phyloP scores from a whole-genome alignment of 2,329 filamentous ascomycete genomes.

The Sclerotinia nivalis region DNA sequence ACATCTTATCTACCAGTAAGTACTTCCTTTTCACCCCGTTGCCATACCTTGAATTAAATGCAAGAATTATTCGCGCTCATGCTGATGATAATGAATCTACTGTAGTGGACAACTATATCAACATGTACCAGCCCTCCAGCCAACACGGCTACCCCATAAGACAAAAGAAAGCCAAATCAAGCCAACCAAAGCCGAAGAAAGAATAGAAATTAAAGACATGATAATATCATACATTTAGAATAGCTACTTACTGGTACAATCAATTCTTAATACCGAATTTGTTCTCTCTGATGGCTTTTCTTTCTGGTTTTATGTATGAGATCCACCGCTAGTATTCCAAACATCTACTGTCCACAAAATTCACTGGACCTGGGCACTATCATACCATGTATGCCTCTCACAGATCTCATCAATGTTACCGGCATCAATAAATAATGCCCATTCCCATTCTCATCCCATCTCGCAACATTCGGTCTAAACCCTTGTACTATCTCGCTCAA shows the following conservation, averaged over 20 bases:
- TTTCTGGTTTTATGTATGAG: too few relatives aligned
- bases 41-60: not conserved
- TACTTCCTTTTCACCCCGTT: not conserved
- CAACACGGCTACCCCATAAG: constrained; percentile 14
- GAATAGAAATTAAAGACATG: not conserved
- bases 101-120: constrained; percentile 18
- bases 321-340: too few relatives aligned
- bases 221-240: not conserved
- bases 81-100: not conserved
- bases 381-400: too few relatives aligned
- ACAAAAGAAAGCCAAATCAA: not conserved
- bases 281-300: too few relatives aligned
- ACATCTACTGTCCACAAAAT: too few relatives aligned
- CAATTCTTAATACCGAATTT: not conserved
- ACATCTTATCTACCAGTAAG: constrained; percentile 20
- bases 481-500: too few relatives aligned
- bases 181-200: not conserved
- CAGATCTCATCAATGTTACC: too few relatives aligned
- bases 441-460: too few relatives aligned
- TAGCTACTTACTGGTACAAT: not conserved
- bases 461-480: too few relatives aligned
- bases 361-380: too few relatives aligned
- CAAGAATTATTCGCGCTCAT: not conserved
- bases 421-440: too few relatives aligned
- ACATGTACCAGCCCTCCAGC: constrained; percentile 23